Evolutionary conservation across 1,284 basidiomycete species (phyloP).

Genomic region (Ceratorhiza oryzae-sativae): DNA sequence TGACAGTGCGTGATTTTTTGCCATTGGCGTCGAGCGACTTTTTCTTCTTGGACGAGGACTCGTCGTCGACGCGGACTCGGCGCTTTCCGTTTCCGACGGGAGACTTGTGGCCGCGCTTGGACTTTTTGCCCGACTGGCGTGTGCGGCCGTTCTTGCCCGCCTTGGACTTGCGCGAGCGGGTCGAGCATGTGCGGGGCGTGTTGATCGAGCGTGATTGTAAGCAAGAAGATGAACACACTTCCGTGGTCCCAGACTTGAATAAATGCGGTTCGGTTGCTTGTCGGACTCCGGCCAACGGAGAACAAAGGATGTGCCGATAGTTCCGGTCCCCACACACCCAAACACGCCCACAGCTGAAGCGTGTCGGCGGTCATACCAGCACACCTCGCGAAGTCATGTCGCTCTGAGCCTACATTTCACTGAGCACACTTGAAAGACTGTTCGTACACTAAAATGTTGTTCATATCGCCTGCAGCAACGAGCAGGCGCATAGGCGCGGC

Average conservation of each 20-base stretch:
- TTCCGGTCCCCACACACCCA: conserved; percentile 16
- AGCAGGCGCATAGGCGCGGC: neutral
- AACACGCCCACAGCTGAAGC: conserved; percentile 17
- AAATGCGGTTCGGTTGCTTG: too few relatives aligned
- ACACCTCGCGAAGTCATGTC: too few relatives aligned
- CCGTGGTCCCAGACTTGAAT: too few relatives aligned
- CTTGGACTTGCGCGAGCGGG: conserved; percentile 32
- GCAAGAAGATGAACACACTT: neutral
- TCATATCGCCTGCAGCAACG: too few relatives aligned
- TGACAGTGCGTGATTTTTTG: conserved; percentile 25
- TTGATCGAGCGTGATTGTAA: neutral
- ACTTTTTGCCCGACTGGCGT: conserved; percentile 37
- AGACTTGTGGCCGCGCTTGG: conserved; percentile 32
- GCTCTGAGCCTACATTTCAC: too few relatives aligned
- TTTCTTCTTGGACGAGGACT: neutral
- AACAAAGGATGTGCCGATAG: conserved; percentile 15
- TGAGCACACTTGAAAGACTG: too few relatives aligned
- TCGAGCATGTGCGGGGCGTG: conserved; percentile 6
- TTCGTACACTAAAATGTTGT: too few relatives aligned
- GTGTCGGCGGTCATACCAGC: too few relatives aligned
- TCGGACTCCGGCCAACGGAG: too few relatives aligned
- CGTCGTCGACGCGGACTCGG: conserved; percentile 22
- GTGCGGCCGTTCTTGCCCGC: conserved; percentile 20
- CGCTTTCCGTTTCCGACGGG: conserved; percentile 34
- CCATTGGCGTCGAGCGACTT: neutral